These are phyloP conservation scores for Oleoguttula mirabilis DNA, from an alignment of 495 filamentous ascomycete genomes.

Conservation along the genomic window DNA sequence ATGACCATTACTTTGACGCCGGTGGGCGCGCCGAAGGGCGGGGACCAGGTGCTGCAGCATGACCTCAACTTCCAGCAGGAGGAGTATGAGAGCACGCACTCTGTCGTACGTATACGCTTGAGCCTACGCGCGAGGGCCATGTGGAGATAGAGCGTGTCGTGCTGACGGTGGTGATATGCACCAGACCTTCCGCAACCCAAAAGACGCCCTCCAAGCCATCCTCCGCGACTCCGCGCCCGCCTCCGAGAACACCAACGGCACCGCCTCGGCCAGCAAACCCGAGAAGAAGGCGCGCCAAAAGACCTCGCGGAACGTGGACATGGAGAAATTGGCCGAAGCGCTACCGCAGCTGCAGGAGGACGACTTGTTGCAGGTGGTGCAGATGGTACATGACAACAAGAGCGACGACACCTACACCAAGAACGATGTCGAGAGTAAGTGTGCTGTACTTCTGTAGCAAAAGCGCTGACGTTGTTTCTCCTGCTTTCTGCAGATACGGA, in stretches of 20 bases:
- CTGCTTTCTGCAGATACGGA: neutral
- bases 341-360: slow-evolving; percentile 75
- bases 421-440: slow-evolving; percentile 88
- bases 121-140: neutral
- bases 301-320: slow-evolving; percentile 57
- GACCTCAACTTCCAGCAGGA: slow-evolving; percentile 82
- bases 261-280: slow-evolving; percentile 46
- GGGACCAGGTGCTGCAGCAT: slow-evolving; percentile 67
- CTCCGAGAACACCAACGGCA: slow-evolving; percentile 43
- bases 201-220: slow-evolving; percentile 58
- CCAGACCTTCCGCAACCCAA: slow-evolving; percentile 83
- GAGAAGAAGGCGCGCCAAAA: slow-evolving; percentile 73
- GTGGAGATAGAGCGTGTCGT: neutral
- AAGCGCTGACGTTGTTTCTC: no score
- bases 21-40: slow-evolving; percentile 57
- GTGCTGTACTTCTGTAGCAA: neutral
- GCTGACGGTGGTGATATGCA: neutral
- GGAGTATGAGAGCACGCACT: slow-evolving; percentile 74
- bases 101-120: slow-evolving; percentile 43
- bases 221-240: slow-evolving; percentile 70
- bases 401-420: slow-evolving; percentile 82
- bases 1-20: slow-evolving; percentile 72
- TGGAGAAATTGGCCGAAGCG: slow-evolving; percentile 94
- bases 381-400: slow-evolving; percentile 97
- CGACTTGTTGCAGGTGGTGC: slow-evolving; percentile 84